Conservation (phyloP, 495 filamentous ascomycete genomes). For the Trichodelitschia bisporula region DNA sequence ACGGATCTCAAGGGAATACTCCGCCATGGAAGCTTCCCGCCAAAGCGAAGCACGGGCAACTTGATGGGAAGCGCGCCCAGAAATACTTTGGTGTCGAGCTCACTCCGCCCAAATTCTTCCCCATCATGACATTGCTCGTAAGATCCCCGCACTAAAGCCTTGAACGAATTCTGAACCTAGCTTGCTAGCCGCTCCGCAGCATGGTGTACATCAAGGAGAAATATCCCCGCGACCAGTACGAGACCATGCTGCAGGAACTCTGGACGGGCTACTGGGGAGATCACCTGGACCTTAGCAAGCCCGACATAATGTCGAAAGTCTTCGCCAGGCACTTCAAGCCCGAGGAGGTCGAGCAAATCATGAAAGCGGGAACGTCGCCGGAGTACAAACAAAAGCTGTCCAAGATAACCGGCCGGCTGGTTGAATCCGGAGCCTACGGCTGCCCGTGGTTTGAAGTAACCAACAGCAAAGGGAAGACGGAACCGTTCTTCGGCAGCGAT, state of each 20-base stretch:
- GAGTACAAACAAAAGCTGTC: constrained; percentile 34
- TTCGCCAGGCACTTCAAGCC: constrained; percentile 17
- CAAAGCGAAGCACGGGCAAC: constrained; percentile 31
- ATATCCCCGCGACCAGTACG: constrained; percentile 19
- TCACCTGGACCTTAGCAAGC: constrained; percentile 23
- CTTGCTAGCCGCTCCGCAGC: constrained; percentile 30
- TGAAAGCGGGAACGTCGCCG: constrained; percentile 20
- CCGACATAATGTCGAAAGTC: constrained; percentile 15
- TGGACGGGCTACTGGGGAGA: constrained; percentile 24
- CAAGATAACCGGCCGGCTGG: constrained; percentile 29
- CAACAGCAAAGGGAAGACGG: constrained; percentile 27
- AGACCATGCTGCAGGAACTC: constrained; percentile 20
- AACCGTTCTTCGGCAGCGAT: constrained; percentile 62
- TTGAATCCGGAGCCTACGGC: constrained; percentile 44
- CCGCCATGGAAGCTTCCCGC: constrained; percentile 46
- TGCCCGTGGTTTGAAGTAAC: constrained; percentile 53
- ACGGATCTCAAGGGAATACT: constrained; percentile 29
- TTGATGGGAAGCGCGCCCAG: constrained; percentile 29
- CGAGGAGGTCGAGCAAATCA: constrained; percentile 23
- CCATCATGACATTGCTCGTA: constrained; percentile 24
- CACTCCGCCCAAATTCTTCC: constrained; percentile 24
- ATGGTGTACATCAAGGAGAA: constrained; percentile 35
- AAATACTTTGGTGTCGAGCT: constrained; percentile 25
- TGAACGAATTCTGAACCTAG: neutral
- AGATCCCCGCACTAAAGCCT: constrained; percentile 1